Conservation (phyloP, 192 early-diverging fungal genomes). For the Jimgerdemannia flammicorona region DNA sequence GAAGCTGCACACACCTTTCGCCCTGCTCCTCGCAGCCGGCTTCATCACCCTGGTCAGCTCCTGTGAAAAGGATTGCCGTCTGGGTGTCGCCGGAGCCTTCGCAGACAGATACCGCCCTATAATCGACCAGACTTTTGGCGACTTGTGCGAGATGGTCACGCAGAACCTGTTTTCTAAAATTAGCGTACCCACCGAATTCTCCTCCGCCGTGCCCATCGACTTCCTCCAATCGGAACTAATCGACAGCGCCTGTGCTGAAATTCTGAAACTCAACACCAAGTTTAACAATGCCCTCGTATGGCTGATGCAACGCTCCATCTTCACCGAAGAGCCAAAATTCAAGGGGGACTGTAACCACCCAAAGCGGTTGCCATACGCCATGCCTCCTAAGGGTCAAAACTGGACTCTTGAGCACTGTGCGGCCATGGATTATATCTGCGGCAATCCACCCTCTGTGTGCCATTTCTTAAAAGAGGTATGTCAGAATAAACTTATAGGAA, state of each 20-base stretch:
- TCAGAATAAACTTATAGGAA: background rate
- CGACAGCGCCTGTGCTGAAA: constrained; percentile 14
- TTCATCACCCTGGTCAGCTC: constrained; percentile 17
- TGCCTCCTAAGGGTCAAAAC: constrained; percentile 40
- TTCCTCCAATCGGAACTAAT: constrained; percentile 15
- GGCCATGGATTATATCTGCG: constrained; percentile 55
- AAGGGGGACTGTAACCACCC: constrained; percentile 58
- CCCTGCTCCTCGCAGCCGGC: background rate
- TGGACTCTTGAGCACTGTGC: constrained; percentile 51
- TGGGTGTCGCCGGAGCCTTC: constrained; percentile 44
- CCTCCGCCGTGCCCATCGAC: constrained; percentile 13
- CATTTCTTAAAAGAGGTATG: constrained; percentile 46
- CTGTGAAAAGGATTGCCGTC: constrained; percentile 49
- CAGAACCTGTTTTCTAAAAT: constrained; percentile 16
- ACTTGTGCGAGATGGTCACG: constrained; percentile 15
- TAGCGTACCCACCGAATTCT: constrained; percentile 18
- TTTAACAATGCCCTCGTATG: constrained; percentile 24
- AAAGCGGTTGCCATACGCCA: constrained; percentile 29
- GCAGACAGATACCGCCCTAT: constrained; percentile 34
- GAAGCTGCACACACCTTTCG: no score
- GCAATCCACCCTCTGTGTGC: constrained; percentile 57
- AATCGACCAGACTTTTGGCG: constrained; percentile 25
- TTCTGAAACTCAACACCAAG: constrained; percentile 16
- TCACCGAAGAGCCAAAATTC: constrained; percentile 43
- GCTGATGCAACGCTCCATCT: constrained; percentile 39